Conservation (phyloP, 2,329 filamentous ascomycete genomes). For the Lizonia empirigonia region DNA sequence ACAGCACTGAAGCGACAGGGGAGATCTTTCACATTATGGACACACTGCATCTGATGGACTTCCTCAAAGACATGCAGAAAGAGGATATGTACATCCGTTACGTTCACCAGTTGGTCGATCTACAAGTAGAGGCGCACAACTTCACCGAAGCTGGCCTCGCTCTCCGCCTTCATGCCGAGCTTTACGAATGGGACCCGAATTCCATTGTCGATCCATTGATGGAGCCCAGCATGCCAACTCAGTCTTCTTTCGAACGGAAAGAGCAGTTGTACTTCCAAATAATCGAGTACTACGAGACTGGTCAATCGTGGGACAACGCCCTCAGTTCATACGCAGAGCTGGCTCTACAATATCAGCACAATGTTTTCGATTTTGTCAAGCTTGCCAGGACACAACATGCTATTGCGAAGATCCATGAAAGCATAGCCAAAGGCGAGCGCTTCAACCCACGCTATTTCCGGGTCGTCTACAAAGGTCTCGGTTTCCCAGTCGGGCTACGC, state of each 20-base stretch:
- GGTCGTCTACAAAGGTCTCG: slow-evolving; percentile 85
- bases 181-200: slow-evolving; percentile 87
- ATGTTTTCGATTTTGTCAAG: slow-evolving; percentile 89
- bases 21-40: slow-evolving; percentile 87
- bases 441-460: slow-evolving; percentile 86
- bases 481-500: slow-evolving; percentile 78
- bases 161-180: slow-evolving; percentile 85
- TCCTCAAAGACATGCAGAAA: slow-evolving; percentile 94
- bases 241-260: slow-evolving; percentile 89
- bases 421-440: slow-evolving; percentile 79
- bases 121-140: slow-evolving; percentile 78
- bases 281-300: slow-evolving; percentile 92
- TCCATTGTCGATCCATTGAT: slow-evolving; percentile 67
- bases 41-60: slow-evolving; percentile 90
- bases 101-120: slow-evolving; percentile 83
- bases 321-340: slow-evolving; percentile 89
- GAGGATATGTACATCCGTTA: slow-evolving; percentile 97
- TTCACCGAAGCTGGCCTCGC: slow-evolving; percentile 87
- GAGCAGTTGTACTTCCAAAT: slow-evolving; percentile 92
- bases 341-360: slow-evolving; percentile 86
- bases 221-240: slow-evolving; percentile 79
- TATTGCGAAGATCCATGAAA: slow-evolving; percentile 91
- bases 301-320: slow-evolving; percentile 90
- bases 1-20: slow-evolving; percentile 73
- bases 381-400: slow-evolving; percentile 86